Evolutionary conservation across 2,329 filamentous ascomycete genomes (phyloP), one percentile per base, ranked within the genome.

Genomic region (Colletotrichum kahawae): DNA sequence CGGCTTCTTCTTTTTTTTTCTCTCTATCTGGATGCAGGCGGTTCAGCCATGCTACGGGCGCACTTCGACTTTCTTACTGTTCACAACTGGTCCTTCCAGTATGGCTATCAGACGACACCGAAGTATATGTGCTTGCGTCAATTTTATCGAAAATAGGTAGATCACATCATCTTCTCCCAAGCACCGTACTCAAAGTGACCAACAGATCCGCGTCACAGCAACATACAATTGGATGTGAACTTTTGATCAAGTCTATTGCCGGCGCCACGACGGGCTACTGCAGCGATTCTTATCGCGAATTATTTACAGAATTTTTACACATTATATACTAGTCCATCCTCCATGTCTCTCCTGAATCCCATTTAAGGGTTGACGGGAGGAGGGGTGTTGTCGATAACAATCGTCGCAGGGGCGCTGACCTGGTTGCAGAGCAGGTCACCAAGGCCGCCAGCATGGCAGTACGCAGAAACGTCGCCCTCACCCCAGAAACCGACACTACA

Each of bases 391-490:
- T 70, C 69, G 36, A 79, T 79, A 13, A 77, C 76, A 67, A 80
- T 79, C 7, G 76, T 79, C 9, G 74, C 75, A 7, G 72, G 67
- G 5, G 74, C 62, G 29, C 62, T 29, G 14, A 76, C 54, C 75
- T 79, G 78, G 51, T 18, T 59, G 78, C 79, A 80, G 67, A 78
- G 64, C 54, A 76, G 70, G 38, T 78, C 74, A 18, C 75, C 70
- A 4, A 68, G 66, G 7, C 77, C 78, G 21, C 77, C 78, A 21
- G 77, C 76, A 14, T 68, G 76, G 77, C 79, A 80, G 71, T 77
- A 77, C 1, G 79, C 76, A 38, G 68, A 66, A 9, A 80, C 74
- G 43, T 78, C 70, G 27, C 76, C 76, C 34, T 76, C 57, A 7
- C 78, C 79, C 63, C 62, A 79, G 72, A 66, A 76, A 24, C 77